phyloP scores from a whole-genome alignment of 2,329 filamentous ascomycete genomes.

The Colletotrichum graminicola region DNA sequence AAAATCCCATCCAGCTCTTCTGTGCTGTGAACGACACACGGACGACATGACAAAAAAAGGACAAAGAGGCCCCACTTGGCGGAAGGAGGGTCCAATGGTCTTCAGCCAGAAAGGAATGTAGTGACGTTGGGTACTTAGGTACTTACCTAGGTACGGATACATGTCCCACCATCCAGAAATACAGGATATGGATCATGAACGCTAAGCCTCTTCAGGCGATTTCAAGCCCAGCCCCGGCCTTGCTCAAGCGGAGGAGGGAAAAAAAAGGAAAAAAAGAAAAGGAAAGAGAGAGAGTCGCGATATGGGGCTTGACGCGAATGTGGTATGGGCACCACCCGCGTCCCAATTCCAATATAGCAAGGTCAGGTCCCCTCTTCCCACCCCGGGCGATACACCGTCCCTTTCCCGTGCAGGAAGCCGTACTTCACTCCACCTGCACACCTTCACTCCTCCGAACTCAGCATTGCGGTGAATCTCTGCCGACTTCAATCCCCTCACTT shows the following conservation, averaged over 20 bases:
- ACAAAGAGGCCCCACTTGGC: constrained; percentile 21
- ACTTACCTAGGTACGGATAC: neutral
- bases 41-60: neutral
- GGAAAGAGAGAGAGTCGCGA: constrained; percentile 30
- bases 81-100: constrained; percentile 30
- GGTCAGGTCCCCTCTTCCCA: constrained; percentile 30
- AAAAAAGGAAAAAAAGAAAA: constrained; percentile 7
- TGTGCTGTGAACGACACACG: constrained; percentile 2
- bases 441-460: constrained; percentile 33
- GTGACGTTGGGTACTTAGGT: constrained; percentile 32
- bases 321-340: constrained; percentile 30
- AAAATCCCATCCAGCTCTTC: constrained; percentile 36
- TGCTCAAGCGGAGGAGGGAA: constrained; percentile 8
- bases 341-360: constrained; percentile 38
- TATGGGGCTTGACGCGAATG: constrained; percentile 36
- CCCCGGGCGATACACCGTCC: constrained; percentile 34
- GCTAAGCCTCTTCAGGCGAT: constrained; percentile 27
- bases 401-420: constrained; percentile 40
- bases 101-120: constrained; percentile 6
- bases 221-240: neutral
- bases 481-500: constrained; percentile 5
- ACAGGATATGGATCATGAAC: too few relatives aligned
- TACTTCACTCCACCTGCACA: constrained; percentile 39
- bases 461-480: constrained; percentile 24
- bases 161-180: neutral